phyloP scores from a whole-genome alignment of 306 rosid species.

The Medicago ruthenica region DNA sequence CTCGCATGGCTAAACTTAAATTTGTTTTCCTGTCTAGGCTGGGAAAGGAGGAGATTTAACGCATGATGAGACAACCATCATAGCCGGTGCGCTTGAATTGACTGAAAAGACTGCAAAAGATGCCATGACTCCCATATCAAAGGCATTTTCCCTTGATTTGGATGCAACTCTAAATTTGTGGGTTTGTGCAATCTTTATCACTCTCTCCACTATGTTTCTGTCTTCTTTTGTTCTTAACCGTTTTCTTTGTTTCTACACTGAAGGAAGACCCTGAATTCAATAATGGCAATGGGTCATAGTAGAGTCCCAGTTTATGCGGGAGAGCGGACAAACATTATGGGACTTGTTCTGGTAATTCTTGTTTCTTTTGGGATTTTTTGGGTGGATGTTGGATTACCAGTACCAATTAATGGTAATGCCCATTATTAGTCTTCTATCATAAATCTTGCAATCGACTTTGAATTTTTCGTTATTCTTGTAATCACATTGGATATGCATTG shows the following conservation, averaged over 20 bases:
- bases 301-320: conserved; percentile 93
- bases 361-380: conserved; percentile 31
- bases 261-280: conserved; percentile 85
- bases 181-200: conserved; percentile 57
- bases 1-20: conserved; percentile 16
- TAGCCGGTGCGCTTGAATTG: conserved; percentile 96
- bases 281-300: conserved; percentile 94
- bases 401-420: background rate
- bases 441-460: conserved; percentile 3
- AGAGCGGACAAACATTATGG: conserved; percentile 75
- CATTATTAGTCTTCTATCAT: conserved; percentile 21
- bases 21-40: conserved; percentile 65
- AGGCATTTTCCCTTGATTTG: conserved; percentile 96
- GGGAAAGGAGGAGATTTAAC: conserved; percentile 99
- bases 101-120: conserved; percentile 95
- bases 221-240: conserved; percentile 44
- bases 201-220: conserved; percentile 39
- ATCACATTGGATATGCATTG: conserved; percentile 7
- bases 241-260: conserved; percentile 35
- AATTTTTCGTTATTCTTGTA: conserved; percentile 14
- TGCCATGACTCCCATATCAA: conserved; percentile 97
- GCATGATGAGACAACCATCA: conserved; percentile 96
- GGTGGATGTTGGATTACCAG: conserved; percentile 17
- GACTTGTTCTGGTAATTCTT: conserved; percentile 87
- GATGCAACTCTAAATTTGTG: conserved; percentile 91